Evolutionary conservation across 73 alveolate species (phyloP), one percentile per base, ranked within the genome.

Genomic region (Paraurostyla sp.): DNA sequence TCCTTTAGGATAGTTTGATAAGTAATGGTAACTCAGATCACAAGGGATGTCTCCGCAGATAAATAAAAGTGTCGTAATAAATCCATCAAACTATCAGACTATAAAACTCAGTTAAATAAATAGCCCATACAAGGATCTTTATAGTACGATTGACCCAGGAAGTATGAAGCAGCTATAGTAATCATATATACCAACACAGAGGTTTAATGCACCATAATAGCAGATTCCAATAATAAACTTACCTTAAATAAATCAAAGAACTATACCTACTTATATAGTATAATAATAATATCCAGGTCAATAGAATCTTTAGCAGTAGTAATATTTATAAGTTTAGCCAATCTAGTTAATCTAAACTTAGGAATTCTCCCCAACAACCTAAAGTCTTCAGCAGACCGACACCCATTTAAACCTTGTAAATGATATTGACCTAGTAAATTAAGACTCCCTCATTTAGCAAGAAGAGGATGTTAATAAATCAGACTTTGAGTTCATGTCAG

Each of bases 401-500:
- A 29, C n/a, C 4, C 16, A 62, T 62, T 62, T 3, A 23, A 16
- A 33, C 23, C 2, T 4, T 11, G 15, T 43, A 69, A 41, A 18
- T 25, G 22, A 18, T 4, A 69, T 38, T 9, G 9, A 45, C 50
- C 48, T 20, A n/a, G 13, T 15, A 15, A 46, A 20, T 20, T 46
- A 30, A 30, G 41, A 22, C 46, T 1, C 6, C 7, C 59, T 48
- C 11, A 43, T 2, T 23, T 25, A 69, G 38, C 15, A 41, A 2
- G 71, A 48, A 18, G 73, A 73, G 9, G 73, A 73, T 15, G 87
- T 20, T n/a, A 43, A 40, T 73, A 73, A 73, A 43, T 73, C 87
- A 27, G 87, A 73, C 46, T 73, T 73, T 50, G 87, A 73, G 49
- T 73, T 73, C 42, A 30, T 73, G 23, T 45, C 87, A 45, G 23